phyloP scores from a whole-genome alignment of 805 yeast species.

The Myxozyma sirexii region DNA sequence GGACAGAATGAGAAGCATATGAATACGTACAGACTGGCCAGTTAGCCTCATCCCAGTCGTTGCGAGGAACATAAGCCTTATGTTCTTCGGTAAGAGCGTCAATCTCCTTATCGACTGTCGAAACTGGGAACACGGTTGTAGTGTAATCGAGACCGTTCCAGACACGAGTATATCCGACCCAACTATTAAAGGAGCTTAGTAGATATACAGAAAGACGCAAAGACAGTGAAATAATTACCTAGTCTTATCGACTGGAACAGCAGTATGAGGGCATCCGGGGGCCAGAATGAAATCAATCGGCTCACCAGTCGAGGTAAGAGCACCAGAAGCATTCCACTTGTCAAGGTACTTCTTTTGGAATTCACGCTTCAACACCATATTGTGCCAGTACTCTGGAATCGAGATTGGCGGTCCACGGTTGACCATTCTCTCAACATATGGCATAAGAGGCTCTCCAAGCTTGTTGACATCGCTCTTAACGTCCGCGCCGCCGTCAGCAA shows the following conservation, averaged over 20 bases:
- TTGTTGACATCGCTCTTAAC: constrained; percentile 39
- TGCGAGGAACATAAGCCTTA: constrained; percentile 32
- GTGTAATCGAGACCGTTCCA: constrained; percentile 39
- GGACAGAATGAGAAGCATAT: neutral
- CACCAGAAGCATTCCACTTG: constrained; percentile 48
- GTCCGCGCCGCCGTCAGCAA: constrained; percentile 52
- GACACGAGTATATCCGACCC: constrained; percentile 38
- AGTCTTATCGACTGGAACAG: constrained; percentile 45
- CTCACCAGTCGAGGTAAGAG: constrained; percentile 44
- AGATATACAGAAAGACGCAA: too few species aligned
- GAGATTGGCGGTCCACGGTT: constrained; percentile 42
- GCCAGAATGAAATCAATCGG: constrained; percentile 54
- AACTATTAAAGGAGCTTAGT: constrained; percentile 7
- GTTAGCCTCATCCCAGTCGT: constrained; percentile 32
- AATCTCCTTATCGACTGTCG: constrained; percentile 31
- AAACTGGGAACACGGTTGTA: constrained; percentile 36
- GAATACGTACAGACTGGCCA: constrained; percentile 33
- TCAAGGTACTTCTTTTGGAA: constrained; percentile 48
- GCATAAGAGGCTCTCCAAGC: constrained; percentile 51
- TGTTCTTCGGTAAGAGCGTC: constrained; percentile 30
- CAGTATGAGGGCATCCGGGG: constrained; percentile 54
- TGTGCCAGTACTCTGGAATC: constrained; percentile 44
- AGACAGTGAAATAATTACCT: constrained; percentile 35
- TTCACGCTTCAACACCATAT: constrained; percentile 38
- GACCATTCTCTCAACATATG: constrained; percentile 46